These are phyloP conservation scores for Fusarium illudens DNA, from an alignment of 2,329 filamentous ascomycete genomes.

Conservation along the genomic window DNA sequence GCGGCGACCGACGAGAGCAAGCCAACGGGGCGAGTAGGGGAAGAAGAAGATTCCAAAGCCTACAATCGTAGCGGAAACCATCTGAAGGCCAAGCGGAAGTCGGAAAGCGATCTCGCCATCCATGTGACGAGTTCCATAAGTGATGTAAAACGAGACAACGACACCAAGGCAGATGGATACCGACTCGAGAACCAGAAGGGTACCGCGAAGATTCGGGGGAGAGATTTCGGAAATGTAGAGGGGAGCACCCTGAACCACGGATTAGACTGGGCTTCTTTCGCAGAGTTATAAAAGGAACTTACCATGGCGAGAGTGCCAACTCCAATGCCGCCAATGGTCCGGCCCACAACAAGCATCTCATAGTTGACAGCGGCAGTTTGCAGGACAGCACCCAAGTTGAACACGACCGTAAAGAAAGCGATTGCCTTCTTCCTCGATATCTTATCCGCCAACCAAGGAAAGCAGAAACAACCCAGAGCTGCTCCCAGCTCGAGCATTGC, in stretches of 20 bases:
- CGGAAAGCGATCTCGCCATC: constrained; percentile 49
- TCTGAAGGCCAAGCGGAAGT: constrained; percentile 48
- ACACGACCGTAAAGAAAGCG: neutral
- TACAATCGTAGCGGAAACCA: constrained; percentile 60
- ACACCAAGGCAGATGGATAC: neutral
- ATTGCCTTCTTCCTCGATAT: neutral
- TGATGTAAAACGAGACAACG: neutral
- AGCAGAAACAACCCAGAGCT: neutral
- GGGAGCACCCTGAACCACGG: neutral
- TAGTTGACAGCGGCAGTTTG: neutral
- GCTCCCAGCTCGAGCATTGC: neutral
- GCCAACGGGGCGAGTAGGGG: constrained; percentile 72
- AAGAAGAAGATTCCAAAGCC: constrained; percentile 67
- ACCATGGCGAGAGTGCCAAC: neutral
- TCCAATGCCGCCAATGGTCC: neutral
- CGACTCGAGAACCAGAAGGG: neutral
- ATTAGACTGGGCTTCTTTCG: neutral
- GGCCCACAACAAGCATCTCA: neutral
- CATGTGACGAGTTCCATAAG: constrained; percentile 11
- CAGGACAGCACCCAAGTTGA: neutral
- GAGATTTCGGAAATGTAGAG: neutral
- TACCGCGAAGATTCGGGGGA: neutral
- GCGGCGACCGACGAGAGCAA: constrained; percentile 71
- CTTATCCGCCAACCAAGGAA: neutral
- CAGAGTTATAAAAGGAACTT: neutral